Evolutionary conservation across 164 flowering plant genomes (phyloP), one percentile per base, ranked within the genome.

Genomic region (Chloranthus sessilifolius): DNA sequence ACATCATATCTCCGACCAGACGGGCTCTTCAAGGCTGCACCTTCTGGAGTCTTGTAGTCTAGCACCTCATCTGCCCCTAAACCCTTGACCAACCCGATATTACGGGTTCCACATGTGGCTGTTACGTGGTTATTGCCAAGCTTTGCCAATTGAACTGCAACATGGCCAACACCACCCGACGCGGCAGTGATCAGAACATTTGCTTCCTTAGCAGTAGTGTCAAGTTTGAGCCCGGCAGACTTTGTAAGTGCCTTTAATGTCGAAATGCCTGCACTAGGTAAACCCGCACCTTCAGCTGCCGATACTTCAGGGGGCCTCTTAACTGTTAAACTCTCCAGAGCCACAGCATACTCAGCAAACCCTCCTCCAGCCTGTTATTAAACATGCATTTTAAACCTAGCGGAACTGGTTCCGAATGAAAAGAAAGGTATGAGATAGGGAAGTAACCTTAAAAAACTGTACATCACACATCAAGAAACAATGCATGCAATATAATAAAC

Each of bases 51-150:
- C 23, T 4, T 47, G 36, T 30, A 47, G 37, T 46, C 35, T 4
- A 45, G 15, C 50, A 52, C 58, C 47, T 43, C 47, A 19, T 43
- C 47, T 6, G 47, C 24, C 1, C 24, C 47, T 3, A 43, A 48
- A 56, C 65, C 47, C 39, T 59, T 62, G 20, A 65, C 63, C 6
- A 65, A 34, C 11, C 57, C 60, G 0, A 60, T 20, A 50, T 64
- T 64, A 10, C 63, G 60, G 20, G 66, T 48, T 4, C 69, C 69
- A 30, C 73, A 69, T 34, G 71, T 71, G n/a, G 68, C 71, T 0
- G 68, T 66, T 4, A 52, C 44, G 25, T 52, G 55, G 1, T 12
- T 25, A 7, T 20, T 43, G 47, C 23, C 22, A 14, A 43, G 47
- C 47, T 43, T 43, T n/a, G 47, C 24, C 22, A 39, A 20, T 23